Evolutionary conservation across 352 stramenopile genomes (phyloP).

Genomic region (Phytophthora cactorum): DNA sequence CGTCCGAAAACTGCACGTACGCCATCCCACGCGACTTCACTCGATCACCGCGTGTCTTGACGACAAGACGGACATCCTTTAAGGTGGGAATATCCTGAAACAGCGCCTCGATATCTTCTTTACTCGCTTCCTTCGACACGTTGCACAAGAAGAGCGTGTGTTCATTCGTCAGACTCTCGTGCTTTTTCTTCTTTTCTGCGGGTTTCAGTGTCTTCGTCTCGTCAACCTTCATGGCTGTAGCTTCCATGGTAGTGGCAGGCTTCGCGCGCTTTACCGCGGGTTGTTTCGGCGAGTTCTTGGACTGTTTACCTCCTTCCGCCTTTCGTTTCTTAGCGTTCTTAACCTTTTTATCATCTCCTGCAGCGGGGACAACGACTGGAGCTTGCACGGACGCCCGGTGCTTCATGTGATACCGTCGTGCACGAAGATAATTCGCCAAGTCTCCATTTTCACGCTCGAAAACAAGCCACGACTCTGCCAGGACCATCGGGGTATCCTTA

Average conservation of each 20-base stretch:
- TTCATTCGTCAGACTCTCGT: constrained; percentile 58
- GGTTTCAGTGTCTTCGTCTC: background rate
- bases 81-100: constrained; percentile 57
- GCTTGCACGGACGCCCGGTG: constrained; percentile 14
- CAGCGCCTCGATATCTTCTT: constrained; percentile 57
- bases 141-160: constrained; percentile 78
- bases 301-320: constrained; percentile 6
- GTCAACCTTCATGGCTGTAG: constrained; percentile 6
- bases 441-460: constrained; percentile 65
- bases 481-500: constrained; percentile 33
- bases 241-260: background rate
- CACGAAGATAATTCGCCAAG: constrained; percentile 40
- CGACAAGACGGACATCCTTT: constrained; percentile 66
- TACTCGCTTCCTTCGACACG: constrained; percentile 59
- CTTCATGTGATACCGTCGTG: constrained; percentile 38
- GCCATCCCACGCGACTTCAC: constrained; percentile 78
- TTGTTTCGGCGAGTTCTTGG: constrained; percentile 17
- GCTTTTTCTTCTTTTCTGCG: constrained; percentile 38
- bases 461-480: constrained; percentile 52
- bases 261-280: constrained; percentile 37
- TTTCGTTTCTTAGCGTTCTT: constrained; percentile 36
- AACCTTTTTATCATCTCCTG: constrained; percentile 17
- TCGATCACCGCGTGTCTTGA: constrained; percentile 63
- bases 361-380: background rate
- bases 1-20: constrained; percentile 71